Evolutionary conservation across 176 grass and related monocot genomes (phyloP), one percentile per base, ranked within the genome.

Genomic region (Ensete glaucum): DNA sequence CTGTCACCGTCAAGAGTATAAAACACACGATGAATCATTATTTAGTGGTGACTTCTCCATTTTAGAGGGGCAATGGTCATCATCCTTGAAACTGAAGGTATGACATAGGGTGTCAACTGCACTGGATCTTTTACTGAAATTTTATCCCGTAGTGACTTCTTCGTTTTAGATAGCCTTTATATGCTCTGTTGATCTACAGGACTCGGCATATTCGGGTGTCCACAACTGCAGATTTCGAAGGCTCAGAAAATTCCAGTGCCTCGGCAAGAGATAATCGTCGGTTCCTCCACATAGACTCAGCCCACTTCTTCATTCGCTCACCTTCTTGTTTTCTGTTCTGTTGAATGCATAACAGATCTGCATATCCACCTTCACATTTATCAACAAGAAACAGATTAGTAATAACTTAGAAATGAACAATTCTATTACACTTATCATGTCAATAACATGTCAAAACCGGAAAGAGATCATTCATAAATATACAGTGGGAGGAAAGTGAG

Each of bases 261-360:
- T 91, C 75, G 2, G 88, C 77, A 34, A 98, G 73, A 63, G 88
- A 88, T 82, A 91, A 53, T 80, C 94, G 81, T 24, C 77, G 77
- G 69, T 89, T 98, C 83, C 77, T 87, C 94, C 94, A 98, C 5
- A 73, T 52, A 67, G 72, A 53, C 73, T 91, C 80, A n/a, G 90
- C 83, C 90, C 94, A 98, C 53, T 43, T 80, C 80, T 89, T 93
- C 88, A 93, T 98, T 72, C 84, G 80, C 53, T 89, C 94, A 23
- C 94, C 94, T 93, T 98, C 90, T 11, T 80, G 88, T 64, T 83
- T 98, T 9, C 94, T 87, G 53, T 89, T 93, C 8, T 89, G 87
- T 73, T 93, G 95, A 54, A 93, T 84, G 71, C 85, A 85, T 76
- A 98, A 52, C 72, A 98, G 51, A 60, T 91, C 88, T 34, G 95